Evolutionary conservation across 164 flowering plant genomes (phyloP).

Genomic region (Nelumbo lutea): DNA sequence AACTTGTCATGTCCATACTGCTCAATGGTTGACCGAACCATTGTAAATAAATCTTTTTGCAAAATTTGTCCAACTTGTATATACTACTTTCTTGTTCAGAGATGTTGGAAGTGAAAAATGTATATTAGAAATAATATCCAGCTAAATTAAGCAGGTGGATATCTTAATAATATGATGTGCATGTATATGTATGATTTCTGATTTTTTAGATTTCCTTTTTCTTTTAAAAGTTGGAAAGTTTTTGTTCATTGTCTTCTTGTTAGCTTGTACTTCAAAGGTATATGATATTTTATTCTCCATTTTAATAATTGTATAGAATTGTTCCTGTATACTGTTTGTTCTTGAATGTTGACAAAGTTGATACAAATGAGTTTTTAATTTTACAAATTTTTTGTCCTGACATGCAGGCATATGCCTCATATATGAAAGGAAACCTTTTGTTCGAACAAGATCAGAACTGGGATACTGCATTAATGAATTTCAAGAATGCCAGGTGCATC

Average conservation of each 20-base stretch:
- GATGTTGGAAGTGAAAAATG: too few species aligned
- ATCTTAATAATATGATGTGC: too few species aligned
- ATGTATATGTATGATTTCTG: too few species aligned
- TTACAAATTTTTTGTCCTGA: neutral
- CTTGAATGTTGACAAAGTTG: neutral
- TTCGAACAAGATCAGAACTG: constrained; percentile 93
- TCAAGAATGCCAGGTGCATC: constrained; percentile 83
- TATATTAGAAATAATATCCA: too few species aligned
- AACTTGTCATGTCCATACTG: neutral
- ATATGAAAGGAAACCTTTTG: constrained; percentile 81
- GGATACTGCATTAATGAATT: constrained; percentile 79
- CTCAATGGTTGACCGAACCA: neutral
- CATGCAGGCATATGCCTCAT: constrained; percentile 89
- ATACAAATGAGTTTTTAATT: neutral
- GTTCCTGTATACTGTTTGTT: neutral
- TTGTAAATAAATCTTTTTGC: neutral
- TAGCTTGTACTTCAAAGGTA: neutral
- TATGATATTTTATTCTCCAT: neutral
- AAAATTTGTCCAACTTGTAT: neutral
- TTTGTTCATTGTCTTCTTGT: too few species aligned
- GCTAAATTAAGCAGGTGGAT: too few species aligned
- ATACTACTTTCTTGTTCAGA: neutral
- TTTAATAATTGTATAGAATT: neutral
- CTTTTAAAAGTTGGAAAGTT: too few species aligned
- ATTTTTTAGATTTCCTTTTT: too few species aligned